A percentile compares a stretch with the other conserved stretches of the same genome.
Conservation (phyloP, 169 alveolate species). For the Theileria sp. region DNA sequence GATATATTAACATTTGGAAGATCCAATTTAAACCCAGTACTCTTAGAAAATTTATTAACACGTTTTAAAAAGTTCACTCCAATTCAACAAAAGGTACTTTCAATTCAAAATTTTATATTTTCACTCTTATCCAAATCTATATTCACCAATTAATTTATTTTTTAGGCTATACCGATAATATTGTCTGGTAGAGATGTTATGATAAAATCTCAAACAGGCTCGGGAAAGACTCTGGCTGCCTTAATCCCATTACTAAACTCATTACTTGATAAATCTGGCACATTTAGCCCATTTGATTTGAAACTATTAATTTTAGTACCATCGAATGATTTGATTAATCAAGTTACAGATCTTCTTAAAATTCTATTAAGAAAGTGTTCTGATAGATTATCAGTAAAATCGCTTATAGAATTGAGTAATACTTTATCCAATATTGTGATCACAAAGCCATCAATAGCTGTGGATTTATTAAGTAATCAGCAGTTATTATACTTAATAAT, state of each 20-base stretch:
- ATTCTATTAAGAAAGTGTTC: conserved; percentile 33
- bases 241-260: conserved; percentile 63
- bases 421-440: conserved; percentile 62
- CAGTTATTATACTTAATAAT: conserved; percentile 37
- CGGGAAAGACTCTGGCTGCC: conserved; percentile 79
- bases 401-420: conserved; percentile 6
- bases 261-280: conserved; percentile 30
- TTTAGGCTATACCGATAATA: conserved; percentile 62
- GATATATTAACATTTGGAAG: conserved; percentile 39
- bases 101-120: background rate
- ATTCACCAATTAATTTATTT: background rate
- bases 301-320: conserved; percentile 70
- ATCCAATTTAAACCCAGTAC: conserved; percentile 40
- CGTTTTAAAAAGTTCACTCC: conserved; percentile 38
- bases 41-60: conserved; percentile 26
- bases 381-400: conserved; percentile 22
- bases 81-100: conserved; percentile 55
- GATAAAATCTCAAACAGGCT: conserved; percentile 73
- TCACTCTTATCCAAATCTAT: background rate
- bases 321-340: conserved; percentile 67
- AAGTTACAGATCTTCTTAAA: conserved; percentile 49
- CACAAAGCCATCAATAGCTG: conserved; percentile 60
- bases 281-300: conserved; percentile 38
- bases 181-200: conserved; percentile 73
- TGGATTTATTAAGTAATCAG: conserved; percentile 45